phyloP scores from a whole-genome alignment of 2,329 filamentous ascomycete genomes.

The Pseudocercospora musae region DNA sequence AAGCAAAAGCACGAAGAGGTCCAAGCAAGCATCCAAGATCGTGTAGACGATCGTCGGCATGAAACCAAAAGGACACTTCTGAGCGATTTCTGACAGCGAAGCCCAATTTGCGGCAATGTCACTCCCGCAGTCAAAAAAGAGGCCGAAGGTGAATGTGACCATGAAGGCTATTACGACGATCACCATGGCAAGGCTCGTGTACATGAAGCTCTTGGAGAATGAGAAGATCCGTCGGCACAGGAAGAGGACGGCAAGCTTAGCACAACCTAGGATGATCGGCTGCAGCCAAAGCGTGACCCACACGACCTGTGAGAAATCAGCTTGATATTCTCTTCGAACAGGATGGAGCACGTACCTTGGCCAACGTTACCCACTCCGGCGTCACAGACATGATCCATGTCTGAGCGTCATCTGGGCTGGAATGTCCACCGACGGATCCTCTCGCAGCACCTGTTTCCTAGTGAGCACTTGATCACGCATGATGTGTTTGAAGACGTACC shows the following conservation, averaged over 20 bases:
- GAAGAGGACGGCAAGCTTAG: constrained; percentile 14
- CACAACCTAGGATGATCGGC: constrained; percentile 12
- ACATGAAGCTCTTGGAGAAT: constrained; percentile 12
- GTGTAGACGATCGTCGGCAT: constrained; percentile 18
- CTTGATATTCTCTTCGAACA: background rate
- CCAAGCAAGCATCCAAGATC: constrained; percentile 14
- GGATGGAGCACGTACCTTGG: background rate
- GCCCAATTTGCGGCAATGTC: constrained; percentile 14
- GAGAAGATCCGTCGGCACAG: constrained; percentile 17
- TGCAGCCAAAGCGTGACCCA: constrained; percentile 16
- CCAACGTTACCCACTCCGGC: constrained; percentile 13
- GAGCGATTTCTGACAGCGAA: constrained; percentile 13
- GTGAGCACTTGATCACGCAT: background rate
- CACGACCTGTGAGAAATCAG: background rate
- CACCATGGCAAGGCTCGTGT: background rate
- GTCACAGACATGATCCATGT: constrained; percentile 15
- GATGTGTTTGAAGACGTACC: background rate
- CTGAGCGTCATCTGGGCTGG: constrained; percentile 13
- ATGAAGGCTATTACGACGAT: constrained; percentile 9
- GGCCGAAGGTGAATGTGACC: constrained; percentile 13
- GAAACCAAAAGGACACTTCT: constrained; percentile 17
- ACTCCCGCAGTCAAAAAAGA: constrained; percentile 15
- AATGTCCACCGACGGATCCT: constrained; percentile 12
- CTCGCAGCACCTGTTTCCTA: background rate
- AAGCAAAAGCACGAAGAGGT: constrained; percentile 14